phyloP scores from a whole-genome alignment of 2,329 filamentous ascomycete species.

The Pezicula radicicola region DNA sequence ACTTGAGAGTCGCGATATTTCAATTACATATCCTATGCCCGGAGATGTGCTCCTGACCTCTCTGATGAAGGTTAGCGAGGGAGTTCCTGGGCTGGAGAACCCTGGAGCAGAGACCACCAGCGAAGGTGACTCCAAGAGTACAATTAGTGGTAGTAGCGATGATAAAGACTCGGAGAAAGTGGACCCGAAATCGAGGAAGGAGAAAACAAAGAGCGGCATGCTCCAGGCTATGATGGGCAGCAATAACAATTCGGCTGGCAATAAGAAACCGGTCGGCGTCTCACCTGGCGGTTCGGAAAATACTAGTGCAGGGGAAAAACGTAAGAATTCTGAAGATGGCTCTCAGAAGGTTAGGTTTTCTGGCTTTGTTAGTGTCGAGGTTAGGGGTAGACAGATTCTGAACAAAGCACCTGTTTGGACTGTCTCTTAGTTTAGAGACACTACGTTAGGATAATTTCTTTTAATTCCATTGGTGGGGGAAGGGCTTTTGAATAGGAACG shows the following conservation, averaged over 20 bases:
- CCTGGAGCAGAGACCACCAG: slow-evolving; percentile 20
- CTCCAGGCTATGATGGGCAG: slow-evolving; percentile 30
- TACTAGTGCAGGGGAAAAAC: slow-evolving; percentile 14
- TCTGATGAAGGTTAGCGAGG: slow-evolving; percentile 80
- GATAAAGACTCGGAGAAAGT: slow-evolving; percentile 28
- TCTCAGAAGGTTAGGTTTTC: slow-evolving; percentile 65
- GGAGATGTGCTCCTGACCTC: slow-evolving; percentile 66
- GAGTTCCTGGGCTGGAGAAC: slow-evolving; percentile 58
- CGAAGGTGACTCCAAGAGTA: slow-evolving; percentile 26
- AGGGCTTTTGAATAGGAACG: no score
- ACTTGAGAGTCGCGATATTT: slow-evolving; percentile 86
- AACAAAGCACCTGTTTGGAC: slow-evolving; percentile 74
- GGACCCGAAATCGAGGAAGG: slow-evolving; percentile 24
- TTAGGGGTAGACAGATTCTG: slow-evolving; percentile 71
- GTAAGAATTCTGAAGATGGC: slow-evolving; percentile 25
- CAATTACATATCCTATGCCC: slow-evolving; percentile 80
- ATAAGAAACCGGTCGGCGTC: slow-evolving; percentile 8
- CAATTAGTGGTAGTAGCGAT: slow-evolving; percentile 16
- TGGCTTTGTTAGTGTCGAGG: slow-evolving; percentile 72
- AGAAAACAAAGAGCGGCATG: slow-evolving; percentile 32
- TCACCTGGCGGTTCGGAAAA: slow-evolving; percentile 2
- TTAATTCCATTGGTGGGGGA: no score
- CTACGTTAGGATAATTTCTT: no score
- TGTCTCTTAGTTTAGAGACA: slow-evolving; percentile 29
- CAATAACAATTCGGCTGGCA: slow-evolving; percentile 23